phyloP scores from a whole-genome alignment of 2,329 filamentous ascomycete species.

The Fusarium incarnatum region DNA sequence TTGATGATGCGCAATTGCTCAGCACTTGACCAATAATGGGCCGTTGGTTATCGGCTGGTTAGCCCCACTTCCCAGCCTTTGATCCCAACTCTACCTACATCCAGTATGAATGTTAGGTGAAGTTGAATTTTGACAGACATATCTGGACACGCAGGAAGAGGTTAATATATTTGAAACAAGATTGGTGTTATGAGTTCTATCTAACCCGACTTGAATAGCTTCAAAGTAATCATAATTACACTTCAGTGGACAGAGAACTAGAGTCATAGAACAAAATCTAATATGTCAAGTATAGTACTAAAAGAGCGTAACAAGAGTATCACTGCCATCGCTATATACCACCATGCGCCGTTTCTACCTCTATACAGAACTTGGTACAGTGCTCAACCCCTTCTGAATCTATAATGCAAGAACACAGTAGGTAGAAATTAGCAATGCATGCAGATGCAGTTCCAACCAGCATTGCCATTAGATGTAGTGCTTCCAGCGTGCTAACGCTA shows the following conservation, averaged over 20 bases:
- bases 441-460: background rate
- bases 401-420: slow-evolving; percentile 31
- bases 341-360: slow-evolving; percentile 9
- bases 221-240: background rate
- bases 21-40: slow-evolving; percentile 33
- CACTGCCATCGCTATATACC: slow-evolving; percentile 6
- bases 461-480: slow-evolving; percentile 60
- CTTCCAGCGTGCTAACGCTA: slow-evolving; percentile 60
- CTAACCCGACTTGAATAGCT: background rate
- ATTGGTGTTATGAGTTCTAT: background rate
- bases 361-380: slow-evolving; percentile 22
- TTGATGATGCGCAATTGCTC: slow-evolving; percentile 32
- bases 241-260: slow-evolving; percentile 8
- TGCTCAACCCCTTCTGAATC: slow-evolving; percentile 21
- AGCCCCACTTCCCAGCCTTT: slow-evolving; percentile 24
- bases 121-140: background rate
- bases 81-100: background rate
- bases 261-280: slow-evolving; percentile 22
- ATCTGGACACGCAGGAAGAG: background rate
- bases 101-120: background rate
- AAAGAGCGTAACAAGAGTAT: slow-evolving; percentile 13
- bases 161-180: background rate
- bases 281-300: slow-evolving; percentile 21
- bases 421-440: slow-evolving; percentile 9
- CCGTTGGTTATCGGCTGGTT: background rate